These are phyloP conservation scores for Aspergillus sp. DNA, from an alignment of 2,329 filamentous ascomycete species.

Conservation along the genomic window DNA sequence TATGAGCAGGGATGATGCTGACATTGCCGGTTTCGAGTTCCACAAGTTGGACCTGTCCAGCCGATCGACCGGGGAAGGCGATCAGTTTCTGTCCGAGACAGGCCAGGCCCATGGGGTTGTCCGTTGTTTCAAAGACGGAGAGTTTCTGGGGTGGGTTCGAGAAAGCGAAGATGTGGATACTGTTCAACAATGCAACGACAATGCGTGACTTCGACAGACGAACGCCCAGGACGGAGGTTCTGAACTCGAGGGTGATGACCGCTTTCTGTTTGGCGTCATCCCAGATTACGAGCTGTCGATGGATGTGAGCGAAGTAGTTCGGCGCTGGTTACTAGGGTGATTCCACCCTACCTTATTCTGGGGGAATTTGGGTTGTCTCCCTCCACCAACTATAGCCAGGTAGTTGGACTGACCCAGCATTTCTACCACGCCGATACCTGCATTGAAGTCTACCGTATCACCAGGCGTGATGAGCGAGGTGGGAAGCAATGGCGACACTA, in stretches of 20 bases:
- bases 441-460: constrained; percentile 64
- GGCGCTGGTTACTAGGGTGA: neutral
- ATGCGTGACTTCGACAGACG: constrained; percentile 74
- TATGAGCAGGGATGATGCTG: constrained; percentile 90
- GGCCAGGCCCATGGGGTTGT: constrained; percentile 79
- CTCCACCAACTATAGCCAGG: constrained; percentile 84
- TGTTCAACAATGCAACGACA: constrained; percentile 77
- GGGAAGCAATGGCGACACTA: neutral
- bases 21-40: constrained; percentile 76
- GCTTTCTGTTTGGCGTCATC: constrained; percentile 78
- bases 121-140: constrained; percentile 77
- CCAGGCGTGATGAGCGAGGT: neutral
- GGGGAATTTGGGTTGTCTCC: constrained; percentile 78
- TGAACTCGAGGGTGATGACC: constrained; percentile 73
- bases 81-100: constrained; percentile 71
- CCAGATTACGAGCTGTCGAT: constrained; percentile 71
- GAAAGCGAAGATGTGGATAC: constrained; percentile 77
- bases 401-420: constrained; percentile 89
- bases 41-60: constrained; percentile 86
- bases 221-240: constrained; percentile 76
- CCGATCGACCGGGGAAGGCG: constrained; percentile 82
- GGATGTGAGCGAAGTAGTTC: neutral
- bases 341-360: constrained; percentile 68
- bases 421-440: constrained; percentile 76
- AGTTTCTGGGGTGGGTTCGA: constrained; percentile 68